Evolutionary conservation across 257 asterid species (phyloP).

Genomic region (Coffea canephora): DNA sequence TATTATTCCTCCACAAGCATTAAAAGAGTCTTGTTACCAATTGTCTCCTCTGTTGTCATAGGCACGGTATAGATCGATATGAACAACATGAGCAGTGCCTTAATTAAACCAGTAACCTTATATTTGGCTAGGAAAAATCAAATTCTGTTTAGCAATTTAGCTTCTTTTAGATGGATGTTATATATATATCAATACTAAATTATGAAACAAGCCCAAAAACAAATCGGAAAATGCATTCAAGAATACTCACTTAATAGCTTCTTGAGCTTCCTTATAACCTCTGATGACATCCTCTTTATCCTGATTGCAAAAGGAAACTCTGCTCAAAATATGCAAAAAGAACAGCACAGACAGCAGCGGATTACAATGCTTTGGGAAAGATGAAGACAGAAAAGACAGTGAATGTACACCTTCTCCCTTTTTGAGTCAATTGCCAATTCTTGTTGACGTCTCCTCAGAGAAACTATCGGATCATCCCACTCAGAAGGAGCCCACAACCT

Average conservation of each 20-base stretch:
- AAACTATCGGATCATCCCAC: constrained; percentile 30
- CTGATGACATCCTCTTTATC: constrained; percentile 40
- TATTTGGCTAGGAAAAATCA: neutral
- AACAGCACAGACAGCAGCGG: neutral
- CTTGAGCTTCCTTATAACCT: constrained; percentile 51
- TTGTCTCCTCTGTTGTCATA: neutral
- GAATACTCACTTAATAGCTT: constrained; percentile 54
- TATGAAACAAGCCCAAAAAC: neutral
- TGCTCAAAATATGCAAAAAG: neutral
- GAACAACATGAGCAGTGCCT: neutral
- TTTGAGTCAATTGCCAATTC: constrained; percentile 35
- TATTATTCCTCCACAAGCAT: constrained; percentile 19
- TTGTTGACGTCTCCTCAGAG: constrained; percentile 29
- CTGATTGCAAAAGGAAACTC: constrained; percentile 8
- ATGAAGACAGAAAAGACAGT: neutral
- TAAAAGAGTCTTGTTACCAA: neutral
- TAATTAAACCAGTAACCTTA: neutral
- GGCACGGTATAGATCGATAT: neutral
- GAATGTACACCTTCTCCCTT: constrained; percentile 32
- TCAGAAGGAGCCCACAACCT: constrained; percentile 48
- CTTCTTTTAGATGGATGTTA: neutral
- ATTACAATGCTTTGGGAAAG: neutral
- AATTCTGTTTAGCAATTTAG: neutral
- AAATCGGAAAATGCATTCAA: neutral
- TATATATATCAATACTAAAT: neutral